A percentile compares a stretch with the other conserved stretches of the same genome.
Conservation (phyloP, 805 yeast genomes). For the Alloascoidea hylecoeti region DNA sequence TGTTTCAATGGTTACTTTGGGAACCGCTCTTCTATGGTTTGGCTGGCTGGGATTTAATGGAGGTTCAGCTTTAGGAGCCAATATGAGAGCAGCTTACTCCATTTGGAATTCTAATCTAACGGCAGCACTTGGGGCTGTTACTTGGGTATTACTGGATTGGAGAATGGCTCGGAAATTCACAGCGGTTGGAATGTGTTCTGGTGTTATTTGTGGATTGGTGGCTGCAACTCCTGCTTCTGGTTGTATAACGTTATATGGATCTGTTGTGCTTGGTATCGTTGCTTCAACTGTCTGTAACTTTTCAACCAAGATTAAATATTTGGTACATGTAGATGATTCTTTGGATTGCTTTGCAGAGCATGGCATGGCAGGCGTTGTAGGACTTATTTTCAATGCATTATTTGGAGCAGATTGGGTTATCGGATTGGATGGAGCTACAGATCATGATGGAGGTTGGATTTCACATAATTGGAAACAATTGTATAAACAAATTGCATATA, state of each 20-base stretch:
- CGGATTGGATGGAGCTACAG: slow-evolving; percentile 77
- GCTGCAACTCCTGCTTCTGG: slow-evolving; percentile 97
- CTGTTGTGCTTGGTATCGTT: slow-evolving; percentile 69
- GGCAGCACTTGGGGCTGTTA: slow-evolving; percentile 80
- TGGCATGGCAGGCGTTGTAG: slow-evolving; percentile 91
- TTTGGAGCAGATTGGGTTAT: slow-evolving; percentile 82
- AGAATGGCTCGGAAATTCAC: slow-evolving; percentile 86
- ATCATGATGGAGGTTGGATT: slow-evolving; percentile 86
- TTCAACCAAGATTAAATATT: slow-evolving; percentile 74
- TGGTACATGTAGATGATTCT: slow-evolving; percentile 78
- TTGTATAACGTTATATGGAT: slow-evolving; percentile 81
- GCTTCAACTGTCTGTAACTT: slow-evolving; percentile 82
- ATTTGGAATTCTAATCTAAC: slow-evolving; percentile 84
- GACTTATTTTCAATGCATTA: slow-evolving; percentile 76
- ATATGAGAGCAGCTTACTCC: slow-evolving; percentile 74
- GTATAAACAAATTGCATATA: slow-evolving; percentile 79
- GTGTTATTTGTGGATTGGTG: slow-evolving; percentile 88
- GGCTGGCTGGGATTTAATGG: slow-evolving; percentile 98
- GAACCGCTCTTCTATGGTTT: slow-evolving; percentile 77
- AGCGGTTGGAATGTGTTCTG: slow-evolving; percentile 90
- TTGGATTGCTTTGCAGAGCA: slow-evolving; percentile 97
- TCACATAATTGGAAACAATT: slow-evolving; percentile 84
- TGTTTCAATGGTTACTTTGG: slow-evolving; percentile 80
- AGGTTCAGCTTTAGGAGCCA: slow-evolving; percentile 73
- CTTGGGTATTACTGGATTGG: slow-evolving; percentile 88